A percentile compares a stretch with the other conserved stretches of the same genome.
Evolutionary conservation across 345 rosid species (phyloP).

Genomic region (Corchorus olitorius): DNA sequence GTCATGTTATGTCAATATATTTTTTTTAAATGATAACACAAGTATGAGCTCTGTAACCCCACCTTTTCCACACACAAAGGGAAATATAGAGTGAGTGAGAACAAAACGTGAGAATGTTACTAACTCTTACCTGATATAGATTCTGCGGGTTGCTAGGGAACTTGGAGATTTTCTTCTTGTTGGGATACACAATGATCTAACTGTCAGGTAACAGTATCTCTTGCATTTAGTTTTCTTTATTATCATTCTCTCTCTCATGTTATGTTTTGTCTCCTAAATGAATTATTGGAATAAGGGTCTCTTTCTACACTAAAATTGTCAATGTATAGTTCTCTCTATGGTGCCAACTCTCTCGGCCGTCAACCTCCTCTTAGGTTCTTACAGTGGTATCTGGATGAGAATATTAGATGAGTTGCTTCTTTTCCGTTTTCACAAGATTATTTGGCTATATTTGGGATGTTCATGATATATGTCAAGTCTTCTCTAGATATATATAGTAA

Average conservation of each 20-base stretch:
- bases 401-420: neutral
- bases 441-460: neutral
- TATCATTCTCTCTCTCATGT: neutral
- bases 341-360: neutral
- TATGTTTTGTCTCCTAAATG: neutral
- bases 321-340: neutral
- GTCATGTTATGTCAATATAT: neutral
- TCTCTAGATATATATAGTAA: neutral
- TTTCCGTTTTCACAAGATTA: neutral
- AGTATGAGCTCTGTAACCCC: neutral
- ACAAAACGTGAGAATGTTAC: neutral
- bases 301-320: neutral
- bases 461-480: neutral
- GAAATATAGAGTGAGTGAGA: neutral
- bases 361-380: neutral
- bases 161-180: conserved; percentile 87
- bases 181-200: conserved; percentile 69
- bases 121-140: conserved; percentile 33
- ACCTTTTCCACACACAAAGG: neutral
- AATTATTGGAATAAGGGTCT: neutral
- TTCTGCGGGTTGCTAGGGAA: conserved; percentile 63
- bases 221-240: neutral
- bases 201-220: conserved; percentile 48
- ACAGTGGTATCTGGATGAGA: neutral
- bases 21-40: neutral